Conservation (phyloP, 345 rosid genomes). For the Acer negundo region DNA sequence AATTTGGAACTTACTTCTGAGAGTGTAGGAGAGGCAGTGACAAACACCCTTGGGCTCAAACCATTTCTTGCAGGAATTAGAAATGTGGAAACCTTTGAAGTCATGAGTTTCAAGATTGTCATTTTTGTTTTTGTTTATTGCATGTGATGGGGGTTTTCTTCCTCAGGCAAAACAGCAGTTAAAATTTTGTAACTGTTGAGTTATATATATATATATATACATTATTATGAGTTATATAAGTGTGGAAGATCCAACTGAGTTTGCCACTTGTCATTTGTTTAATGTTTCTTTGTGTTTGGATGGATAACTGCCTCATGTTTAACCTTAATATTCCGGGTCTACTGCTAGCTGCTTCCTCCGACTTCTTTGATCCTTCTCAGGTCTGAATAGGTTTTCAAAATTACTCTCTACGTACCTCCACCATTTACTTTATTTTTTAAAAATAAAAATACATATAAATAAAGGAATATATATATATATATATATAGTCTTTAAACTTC, state of each 20-base stretch:
- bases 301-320: neutral
- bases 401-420: too few relatives aligned
- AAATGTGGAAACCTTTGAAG: conserved; percentile 14
- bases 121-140: conserved; percentile 10
- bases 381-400: too few relatives aligned
- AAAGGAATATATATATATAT: too few relatives aligned
- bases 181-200: neutral
- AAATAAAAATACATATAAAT: neutral
- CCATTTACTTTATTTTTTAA: neutral
- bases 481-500: too few relatives aligned
- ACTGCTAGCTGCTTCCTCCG: neutral
- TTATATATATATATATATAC: too few relatives aligned
- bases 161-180: neutral
- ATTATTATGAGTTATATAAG: neutral
- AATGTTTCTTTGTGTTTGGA: conserved; percentile 6
- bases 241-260: neutral
- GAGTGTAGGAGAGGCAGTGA: conserved; percentile 22
- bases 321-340: conserved; percentile 20
- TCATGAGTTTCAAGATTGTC: conserved; percentile 16
- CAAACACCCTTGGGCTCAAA: conserved; percentile 18
- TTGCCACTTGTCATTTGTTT: conserved; percentile 9
- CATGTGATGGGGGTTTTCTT: neutral
- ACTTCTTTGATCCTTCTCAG: neutral
- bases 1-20: conserved; percentile 22
- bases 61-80: neutral